Evolutionary conservation across 352 stramenopile species (phyloP).

Genomic region (Phytophthora quininea): DNA sequence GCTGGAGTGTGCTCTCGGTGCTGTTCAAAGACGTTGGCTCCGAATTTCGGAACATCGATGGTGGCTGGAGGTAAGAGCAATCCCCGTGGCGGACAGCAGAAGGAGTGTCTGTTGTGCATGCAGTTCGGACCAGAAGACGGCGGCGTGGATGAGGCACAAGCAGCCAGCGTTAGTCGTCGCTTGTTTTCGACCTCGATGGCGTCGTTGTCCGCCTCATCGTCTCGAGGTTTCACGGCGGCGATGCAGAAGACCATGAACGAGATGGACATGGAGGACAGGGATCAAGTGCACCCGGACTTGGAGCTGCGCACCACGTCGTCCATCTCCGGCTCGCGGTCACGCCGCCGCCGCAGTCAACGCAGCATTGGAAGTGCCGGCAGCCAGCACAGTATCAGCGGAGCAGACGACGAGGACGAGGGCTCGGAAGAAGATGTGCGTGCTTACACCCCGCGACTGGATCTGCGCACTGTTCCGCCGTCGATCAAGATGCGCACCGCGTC

Average conservation of each 20-base stretch:
- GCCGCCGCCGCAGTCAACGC: conserved; percentile 26
- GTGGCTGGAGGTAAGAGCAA: conserved; percentile 15
- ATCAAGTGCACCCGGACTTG: conserved; percentile 32
- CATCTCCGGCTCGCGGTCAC: conserved; percentile 25
- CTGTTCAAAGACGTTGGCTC: conserved; percentile 34
- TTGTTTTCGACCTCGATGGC: conserved; percentile 31
- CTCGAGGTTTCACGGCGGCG: conserved; percentile 17
- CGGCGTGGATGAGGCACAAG: conserved; percentile 4
- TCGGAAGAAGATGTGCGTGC: conserved; percentile 25
- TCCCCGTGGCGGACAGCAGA: conserved; percentile 18
- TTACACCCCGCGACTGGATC: conserved; percentile 18
- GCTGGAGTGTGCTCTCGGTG: conserved; percentile 66
- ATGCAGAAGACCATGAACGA: conserved; percentile 19
- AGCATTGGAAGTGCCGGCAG: conserved; percentile 30
- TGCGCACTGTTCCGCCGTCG: conserved; percentile 24
- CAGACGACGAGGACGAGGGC: conserved; percentile 30
- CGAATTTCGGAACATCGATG: conserved; percentile 13
- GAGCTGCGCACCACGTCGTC: conserved; percentile 31
- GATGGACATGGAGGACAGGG: conserved; percentile 33
- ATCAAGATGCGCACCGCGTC: conserved; percentile 56
- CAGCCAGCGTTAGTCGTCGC: conserved; percentile 9
- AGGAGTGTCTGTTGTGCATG: conserved; percentile 66
- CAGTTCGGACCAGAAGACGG: conserved; percentile 51
- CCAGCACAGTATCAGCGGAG: conserved; percentile 27
- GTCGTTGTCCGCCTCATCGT: conserved; percentile 31